Base-by-base conservation (phyloP, 257 asterid species). In the Linderniella brevidens region DNA sequence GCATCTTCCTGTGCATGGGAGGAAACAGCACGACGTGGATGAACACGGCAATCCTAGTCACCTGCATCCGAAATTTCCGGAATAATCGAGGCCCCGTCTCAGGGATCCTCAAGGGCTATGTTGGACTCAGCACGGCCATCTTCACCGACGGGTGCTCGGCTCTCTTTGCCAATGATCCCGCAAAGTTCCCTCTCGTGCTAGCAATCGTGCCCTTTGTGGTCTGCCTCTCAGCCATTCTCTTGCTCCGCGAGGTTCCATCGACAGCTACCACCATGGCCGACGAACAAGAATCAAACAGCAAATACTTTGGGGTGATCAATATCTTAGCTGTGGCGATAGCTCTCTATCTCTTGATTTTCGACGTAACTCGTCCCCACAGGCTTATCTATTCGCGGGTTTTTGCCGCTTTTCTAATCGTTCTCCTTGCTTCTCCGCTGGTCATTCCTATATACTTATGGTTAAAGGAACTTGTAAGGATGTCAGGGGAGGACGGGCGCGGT, bases 11-110 rank as follows among this genome's bases (percentile, higher is more conserved):
- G 36, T 90, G 99, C 68, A 73, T 87, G 97, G 97, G 95, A 7
- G 97, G 97, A 0, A 87, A 87, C 81, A 83, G 95, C 59, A 80
- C 95, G 13, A 87, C 97, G 7, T 87, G 97, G 97, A 87, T 87
- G 97, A 87, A 87, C 74, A 87, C 97, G 0, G 97, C 97, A 7
- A 47, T 87, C 52, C 64, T 87, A 25, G 97, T 83, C 0, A 87
- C 95, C 0, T 87, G 95, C 69, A 80, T 87, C 39, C 78, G 97
- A 10, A 87, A 87, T 62, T 83, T 87, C 61, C 61, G 92, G 5
- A 80, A 68, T 54, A 87, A 87, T 42, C 68, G 97, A 0, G 97
- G 97, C 9, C 93, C 95, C 0, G 93, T 90, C 1, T 72, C 99
- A 5, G 98, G 99, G 38, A 81, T 90, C 51, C 46, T 85, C 54